Evolutionary conservation across 495 filamentous ascomycete genomes (phyloP), one percentile per base, ranked within the genome.

Genomic region (Alectoria sarmentosa): DNA sequence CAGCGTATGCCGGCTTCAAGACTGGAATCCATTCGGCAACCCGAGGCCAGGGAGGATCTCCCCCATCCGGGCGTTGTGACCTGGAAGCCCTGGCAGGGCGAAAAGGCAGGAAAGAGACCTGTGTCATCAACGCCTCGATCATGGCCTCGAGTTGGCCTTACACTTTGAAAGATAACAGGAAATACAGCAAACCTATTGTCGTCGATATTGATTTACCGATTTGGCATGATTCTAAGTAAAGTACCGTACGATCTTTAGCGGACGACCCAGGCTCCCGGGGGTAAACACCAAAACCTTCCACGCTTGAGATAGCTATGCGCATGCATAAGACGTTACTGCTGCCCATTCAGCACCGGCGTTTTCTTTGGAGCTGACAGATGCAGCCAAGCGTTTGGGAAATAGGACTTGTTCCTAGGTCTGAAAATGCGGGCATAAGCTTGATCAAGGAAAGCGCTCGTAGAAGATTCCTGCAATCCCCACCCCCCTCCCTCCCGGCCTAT

Each of bases 41-140:
- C 68, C 64, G 36, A 23, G 76, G 79, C 39, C 74, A 77, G 61
- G 75, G 76, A 37, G 75, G 74, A 8, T 44, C 71, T 23, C 73
- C 78, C 61, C 69, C 68, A n/a, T 72, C 64, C 67, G 70, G 61
- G 65, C 72, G 76, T 48, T 78, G 74, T 63, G 75, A 82, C 69
- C 63, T 75, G 49, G 73, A 71, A 64, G 76, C 76, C 60, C 71
- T 80, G 48, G 65, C 66, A 23, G 79, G 78, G 13, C 67, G 76
- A 46, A 67, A 76, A 64, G 80, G 79, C 42, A 80, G 87, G 68
- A 79, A 74, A 63, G 90, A 92, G 76, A 92, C 88, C 13, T 90
- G 86, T 70, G 76, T 94, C 60, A 80, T 92, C 68, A 93, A 92
- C 75, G 87, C 88, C 39, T 84, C 89, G 23, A 86, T 92, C 66